These are phyloP conservation scores for Spergularia azorica DNA, from an alignment of 179 eudicot genomes.

Conservation along the genomic window DNA sequence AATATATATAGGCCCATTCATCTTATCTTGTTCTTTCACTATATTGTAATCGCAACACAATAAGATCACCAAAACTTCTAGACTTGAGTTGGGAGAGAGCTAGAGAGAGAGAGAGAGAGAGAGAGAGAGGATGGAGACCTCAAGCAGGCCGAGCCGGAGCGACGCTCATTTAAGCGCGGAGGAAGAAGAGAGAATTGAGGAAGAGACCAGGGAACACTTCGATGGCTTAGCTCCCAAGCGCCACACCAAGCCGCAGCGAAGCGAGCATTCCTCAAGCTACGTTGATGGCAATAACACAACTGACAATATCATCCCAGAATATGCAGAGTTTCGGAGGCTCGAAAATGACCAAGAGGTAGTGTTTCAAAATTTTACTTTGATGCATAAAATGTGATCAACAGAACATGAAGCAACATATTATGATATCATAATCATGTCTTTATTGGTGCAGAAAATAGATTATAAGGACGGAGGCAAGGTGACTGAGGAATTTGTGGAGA, in stretches of 20 bases:
- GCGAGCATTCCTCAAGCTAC: constrained; percentile 62
- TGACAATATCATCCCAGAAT: constrained; percentile 57
- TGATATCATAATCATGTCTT: neutral
- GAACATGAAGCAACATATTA: neutral
- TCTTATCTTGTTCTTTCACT: constrained; percentile 22
- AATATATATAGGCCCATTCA: constrained; percentile 5
- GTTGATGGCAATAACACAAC: constrained; percentile 39
- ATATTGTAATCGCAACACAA: neutral
- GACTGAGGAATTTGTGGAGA: constrained; percentile 85
- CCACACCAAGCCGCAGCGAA: constrained; percentile 92
- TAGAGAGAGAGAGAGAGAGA: neutral
- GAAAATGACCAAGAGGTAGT: constrained; percentile 45
- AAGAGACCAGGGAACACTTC: constrained; percentile 65
- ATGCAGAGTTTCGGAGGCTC: constrained; percentile 59
- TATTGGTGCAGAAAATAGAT: constrained; percentile 54
- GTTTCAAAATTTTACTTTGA: neutral
- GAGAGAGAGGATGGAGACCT: constrained; percentile 34
- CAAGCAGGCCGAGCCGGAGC: constrained; percentile 68
- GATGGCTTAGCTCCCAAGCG: constrained; percentile 76
- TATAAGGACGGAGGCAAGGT: constrained; percentile 39
- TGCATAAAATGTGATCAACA: neutral
- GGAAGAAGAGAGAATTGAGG: constrained; percentile 62
- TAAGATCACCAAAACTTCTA: neutral
- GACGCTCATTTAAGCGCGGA: constrained; percentile 62
- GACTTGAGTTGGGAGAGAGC: neutral